A percentile compares a stretch with the other conserved stretches of the same genome.
phyloP scores from a whole-genome alignment of 108 stramenopile species.

The Epipyxis sp. region DNA sequence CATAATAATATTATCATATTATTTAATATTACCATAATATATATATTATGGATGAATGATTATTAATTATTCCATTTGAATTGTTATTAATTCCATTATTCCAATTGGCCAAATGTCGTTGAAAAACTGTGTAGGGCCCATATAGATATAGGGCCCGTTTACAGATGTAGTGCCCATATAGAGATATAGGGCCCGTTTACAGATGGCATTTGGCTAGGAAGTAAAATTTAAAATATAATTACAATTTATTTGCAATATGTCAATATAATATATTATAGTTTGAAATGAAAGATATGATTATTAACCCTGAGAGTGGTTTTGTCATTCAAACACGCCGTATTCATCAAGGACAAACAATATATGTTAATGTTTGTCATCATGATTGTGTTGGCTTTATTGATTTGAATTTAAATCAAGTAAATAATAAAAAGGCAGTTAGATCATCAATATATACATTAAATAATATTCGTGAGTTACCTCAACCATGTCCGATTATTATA shows the following conservation, averaged over 20 bases:
- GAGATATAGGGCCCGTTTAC: neutral
- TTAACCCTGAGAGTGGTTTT: neutral
- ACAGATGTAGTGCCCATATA: neutral
- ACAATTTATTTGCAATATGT: neutral
- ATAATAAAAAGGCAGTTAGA: neutral
- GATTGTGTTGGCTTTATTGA: neutral
- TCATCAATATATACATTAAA: neutral
- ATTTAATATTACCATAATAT: too few species aligned
- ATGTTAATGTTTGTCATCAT: slow-evolving; percentile 5
- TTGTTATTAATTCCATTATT: neutral
- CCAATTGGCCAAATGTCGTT: neutral
- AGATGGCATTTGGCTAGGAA: neutral
- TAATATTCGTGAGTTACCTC: neutral
- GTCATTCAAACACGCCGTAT: neutral
- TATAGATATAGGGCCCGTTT: neutral
- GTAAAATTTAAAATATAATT: neutral
- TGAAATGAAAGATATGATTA: slow-evolving; percentile 5
- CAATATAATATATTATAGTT: neutral
- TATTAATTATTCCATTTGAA: too few species aligned
- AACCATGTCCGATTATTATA: neutral
- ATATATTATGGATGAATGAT: too few species aligned
- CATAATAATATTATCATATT: too few species aligned
- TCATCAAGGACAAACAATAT: neutral
- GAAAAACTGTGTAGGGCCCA: neutral
- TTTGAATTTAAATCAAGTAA: neutral